A percentile compares a stretch with the other conserved stretches of the same genome.
These are phyloP conservation scores for Mimosa pudica DNA, from an alignment of 306 rosid genomes.

Conservation along the genomic window DNA sequence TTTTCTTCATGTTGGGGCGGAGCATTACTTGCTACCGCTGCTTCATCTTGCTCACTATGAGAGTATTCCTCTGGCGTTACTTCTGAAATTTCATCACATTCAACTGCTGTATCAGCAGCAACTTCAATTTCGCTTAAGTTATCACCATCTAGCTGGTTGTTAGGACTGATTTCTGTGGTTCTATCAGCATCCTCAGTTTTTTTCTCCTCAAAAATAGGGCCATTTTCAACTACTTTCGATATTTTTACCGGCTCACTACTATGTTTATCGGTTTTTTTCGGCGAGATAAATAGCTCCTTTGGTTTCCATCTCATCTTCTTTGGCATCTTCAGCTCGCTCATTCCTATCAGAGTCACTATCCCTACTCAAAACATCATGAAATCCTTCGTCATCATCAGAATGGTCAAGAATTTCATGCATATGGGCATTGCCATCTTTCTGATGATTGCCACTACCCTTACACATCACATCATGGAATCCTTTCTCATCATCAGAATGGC, in stretches of 20 bases:
- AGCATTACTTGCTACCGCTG: slow-evolving; percentile 31
- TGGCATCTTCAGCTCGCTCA: slow-evolving; percentile 40
- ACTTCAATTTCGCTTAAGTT: slow-evolving; percentile 37
- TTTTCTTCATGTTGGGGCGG: slow-evolving; percentile 43
- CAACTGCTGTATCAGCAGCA: slow-evolving; percentile 35
- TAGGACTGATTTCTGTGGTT: slow-evolving; percentile 35
- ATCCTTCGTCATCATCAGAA: slow-evolving; percentile 41
- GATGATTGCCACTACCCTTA: slow-evolving; percentile 29
- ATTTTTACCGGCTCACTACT: slow-evolving; percentile 35
- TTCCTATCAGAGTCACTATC: slow-evolving; percentile 42
- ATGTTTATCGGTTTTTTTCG: slow-evolving; percentile 49
- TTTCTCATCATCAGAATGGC: slow-evolving; percentile 40
- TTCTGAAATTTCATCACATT: slow-evolving; percentile 40
- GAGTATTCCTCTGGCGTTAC: slow-evolving; percentile 36
- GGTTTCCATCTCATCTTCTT: slow-evolving; percentile 43
- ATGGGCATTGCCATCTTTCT: slow-evolving; percentile 34
- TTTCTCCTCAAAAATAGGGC: slow-evolving; percentile 42
- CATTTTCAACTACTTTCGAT: slow-evolving; percentile 38
- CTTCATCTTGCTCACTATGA: slow-evolving; percentile 42
- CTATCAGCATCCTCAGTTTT: slow-evolving; percentile 41
- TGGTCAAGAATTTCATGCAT: slow-evolving; percentile 40
- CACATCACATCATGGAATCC: slow-evolving; percentile 41
- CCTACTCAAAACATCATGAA: slow-evolving; percentile 38
- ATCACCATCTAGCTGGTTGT: slow-evolving; percentile 46
- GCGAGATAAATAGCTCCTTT: slow-evolving; percentile 40